Conservation (phyloP, 177 flowering plant species). For the Tripterygium wilfordii region DNA sequence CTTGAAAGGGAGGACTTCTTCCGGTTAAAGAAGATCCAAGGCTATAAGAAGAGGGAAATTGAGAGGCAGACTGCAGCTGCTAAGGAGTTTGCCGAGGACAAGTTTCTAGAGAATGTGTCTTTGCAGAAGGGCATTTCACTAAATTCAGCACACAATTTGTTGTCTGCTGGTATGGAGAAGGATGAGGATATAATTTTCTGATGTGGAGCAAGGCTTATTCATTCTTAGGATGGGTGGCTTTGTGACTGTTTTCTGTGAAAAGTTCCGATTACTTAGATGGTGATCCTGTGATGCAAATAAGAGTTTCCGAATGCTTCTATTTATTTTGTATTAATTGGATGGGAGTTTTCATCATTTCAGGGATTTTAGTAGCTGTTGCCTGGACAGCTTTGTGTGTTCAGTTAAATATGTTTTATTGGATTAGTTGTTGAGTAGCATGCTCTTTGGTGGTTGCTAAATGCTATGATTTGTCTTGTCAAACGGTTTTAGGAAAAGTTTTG, state of each 20-base stretch:
- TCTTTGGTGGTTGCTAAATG: no score
- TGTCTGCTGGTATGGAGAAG: constrained; percentile 17
- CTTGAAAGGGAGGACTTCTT: constrained; percentile 51
- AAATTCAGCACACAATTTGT: constrained; percentile 27
- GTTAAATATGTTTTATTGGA: no score
- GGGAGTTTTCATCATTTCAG: no score
- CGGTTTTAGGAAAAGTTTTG: no score
- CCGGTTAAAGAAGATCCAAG: constrained; percentile 48
- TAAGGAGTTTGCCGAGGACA: constrained; percentile 30
- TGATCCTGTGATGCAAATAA: constrained; percentile 8
- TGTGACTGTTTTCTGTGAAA: constrained; percentile 1
- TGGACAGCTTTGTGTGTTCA: constrained; percentile 1
- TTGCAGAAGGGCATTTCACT: constrained; percentile 34
- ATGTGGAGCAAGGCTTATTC: constrained; percentile 2
- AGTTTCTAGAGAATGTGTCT: constrained; percentile 24
- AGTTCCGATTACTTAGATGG: background rate
- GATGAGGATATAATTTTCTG: constrained; percentile 40
- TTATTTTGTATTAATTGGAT: constrained; percentile 8
- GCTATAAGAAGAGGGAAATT: constrained; percentile 43
- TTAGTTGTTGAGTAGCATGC: no score
- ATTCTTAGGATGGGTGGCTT: constrained; percentile 2
- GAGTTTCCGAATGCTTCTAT: constrained; percentile 3
- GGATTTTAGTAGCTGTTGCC: background rate
- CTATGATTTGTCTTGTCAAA: no score
- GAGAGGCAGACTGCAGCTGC: constrained; percentile 36